phyloP scores from a whole-genome alignment of 1,284 basidiomycete species.

The Ustilago sp. region DNA sequence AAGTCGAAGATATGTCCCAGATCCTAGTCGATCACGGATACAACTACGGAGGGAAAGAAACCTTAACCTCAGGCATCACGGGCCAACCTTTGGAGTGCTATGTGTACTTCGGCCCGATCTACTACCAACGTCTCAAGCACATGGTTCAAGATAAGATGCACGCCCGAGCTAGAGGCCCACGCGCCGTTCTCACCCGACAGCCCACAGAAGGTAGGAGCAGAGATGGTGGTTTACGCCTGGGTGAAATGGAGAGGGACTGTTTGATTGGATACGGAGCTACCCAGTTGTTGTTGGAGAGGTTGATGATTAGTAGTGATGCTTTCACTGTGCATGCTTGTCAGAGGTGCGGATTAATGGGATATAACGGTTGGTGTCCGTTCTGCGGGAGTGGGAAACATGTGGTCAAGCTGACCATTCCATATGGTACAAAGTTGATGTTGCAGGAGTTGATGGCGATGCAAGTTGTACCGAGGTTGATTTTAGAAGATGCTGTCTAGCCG shows the following conservation, averaged over 20 bases:
- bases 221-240: slow-evolving; percentile 94
- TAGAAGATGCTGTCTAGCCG: slow-evolving; percentile 60
- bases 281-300: slow-evolving; percentile 90
- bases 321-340: slow-evolving; percentile 98
- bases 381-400: slow-evolving; percentile 97
- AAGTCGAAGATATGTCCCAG: slow-evolving; percentile 98
- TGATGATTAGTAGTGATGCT: slow-evolving; percentile 92
- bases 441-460: slow-evolving; percentile 82
- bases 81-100: slow-evolving; percentile 96
- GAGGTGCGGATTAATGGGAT: slow-evolving; percentile 93
- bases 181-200: slow-evolving; percentile 95
- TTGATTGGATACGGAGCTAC: slow-evolving; percentile 76
- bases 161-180: slow-evolving; percentile 84
- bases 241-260: slow-evolving; percentile 98
- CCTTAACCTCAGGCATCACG: slow-evolving; percentile 96
- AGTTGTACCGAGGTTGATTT: slow-evolving; percentile 71
- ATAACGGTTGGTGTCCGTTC: slow-evolving; percentile 73
- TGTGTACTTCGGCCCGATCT: slow-evolving; percentile 98
- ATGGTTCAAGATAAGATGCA: slow-evolving; percentile 99
- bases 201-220: slow-evolving; percentile 98
- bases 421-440: slow-evolving; percentile 95
- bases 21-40: slow-evolving; percentile 96
- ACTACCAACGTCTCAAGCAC: slow-evolving; percentile 78
- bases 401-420: slow-evolving; percentile 96
- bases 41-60: slow-evolving; percentile 97